Conservation (phyloP, 75 land plant genomes). For the Selaginella moellendorffii region DNA sequence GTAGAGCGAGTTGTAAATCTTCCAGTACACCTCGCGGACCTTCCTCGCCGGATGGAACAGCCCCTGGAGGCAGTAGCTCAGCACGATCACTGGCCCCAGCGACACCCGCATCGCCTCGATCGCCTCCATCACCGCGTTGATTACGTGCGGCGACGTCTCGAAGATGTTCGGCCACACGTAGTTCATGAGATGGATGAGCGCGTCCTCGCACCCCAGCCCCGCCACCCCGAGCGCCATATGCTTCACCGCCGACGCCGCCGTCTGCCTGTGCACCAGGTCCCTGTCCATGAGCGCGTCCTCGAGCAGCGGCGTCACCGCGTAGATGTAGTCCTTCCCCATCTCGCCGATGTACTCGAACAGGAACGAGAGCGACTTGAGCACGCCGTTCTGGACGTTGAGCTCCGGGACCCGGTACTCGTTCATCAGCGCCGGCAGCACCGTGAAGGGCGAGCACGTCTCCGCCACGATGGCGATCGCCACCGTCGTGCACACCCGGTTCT, state of each 20-base stretch:
- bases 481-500: constrained; percentile 96
- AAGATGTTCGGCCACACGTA: constrained; percentile 96
- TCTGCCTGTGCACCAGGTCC: constrained; percentile 92
- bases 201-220: constrained; percentile 95
- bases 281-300: constrained; percentile 97
- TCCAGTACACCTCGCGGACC: constrained; percentile 97
- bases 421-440: constrained; percentile 91
- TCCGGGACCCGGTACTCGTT: constrained; percentile 96
- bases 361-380: constrained; percentile 87
- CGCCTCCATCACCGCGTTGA: constrained; percentile 95
- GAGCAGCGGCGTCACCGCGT: constrained; percentile 92
- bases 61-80: constrained; percentile 93
- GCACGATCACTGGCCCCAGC: constrained; percentile 56
- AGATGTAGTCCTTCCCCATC: constrained; percentile 97
- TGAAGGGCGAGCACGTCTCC: constrained; percentile 96
- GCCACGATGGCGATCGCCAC: constrained; percentile 99
- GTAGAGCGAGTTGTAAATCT: constrained; percentile 87
- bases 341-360: constrained; percentile 96
- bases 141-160: constrained; percentile 98
- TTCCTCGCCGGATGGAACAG: constrained; percentile 95
- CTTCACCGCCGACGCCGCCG: constrained; percentile 96
- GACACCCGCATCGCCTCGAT: constrained; percentile 99
- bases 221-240: constrained; percentile 98
- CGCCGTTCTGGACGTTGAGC: constrained; percentile 94
- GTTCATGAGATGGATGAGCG: constrained; percentile 74